Base-by-base conservation (phyloP, 192 early-diverging fungal genomes). In the Coemansia umbellata region DNA sequence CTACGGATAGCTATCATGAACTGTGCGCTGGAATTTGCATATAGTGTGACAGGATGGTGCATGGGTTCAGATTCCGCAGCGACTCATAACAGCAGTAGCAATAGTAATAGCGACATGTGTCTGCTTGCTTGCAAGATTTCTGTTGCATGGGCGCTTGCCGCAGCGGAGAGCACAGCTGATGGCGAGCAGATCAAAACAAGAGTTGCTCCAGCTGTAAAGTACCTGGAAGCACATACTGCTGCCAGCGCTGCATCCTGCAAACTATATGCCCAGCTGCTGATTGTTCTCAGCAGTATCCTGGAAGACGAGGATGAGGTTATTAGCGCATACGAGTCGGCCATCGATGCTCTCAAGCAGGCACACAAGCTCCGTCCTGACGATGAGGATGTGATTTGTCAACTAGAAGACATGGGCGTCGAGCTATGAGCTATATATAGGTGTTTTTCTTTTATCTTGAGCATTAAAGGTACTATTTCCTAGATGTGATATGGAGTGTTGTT, bases 81-180 rank as follows among this genome's bases (percentile, higher is more conserved):
- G 19, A 5, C 27, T 10, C n/a, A n/a, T n/a, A n/a, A 14, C 23
- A n/a, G 8, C 23, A 23, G 21, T 22, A 18, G 6, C 10, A 42
- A 13, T 19, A 28, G 31, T 11, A 8, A 17, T 35, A 28, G 50
- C 11, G 45, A 42, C 24, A 27, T 37, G 21, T 47, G 41, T 22
- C 27, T 44, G 26, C 33, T 37, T 17, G 60, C 55, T 2, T 50
- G 51, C 17, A 75, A 77, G 30, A 63, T 69, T 18, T 36, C 81
- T 6, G 79, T 83, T 28, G 78, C 80, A 44, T 80, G 81, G 75
- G 80, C 85, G 5, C 60, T 85, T 37, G 80, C 81, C 2, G 65
- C 67, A 1, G 74, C 75, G 0, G 79, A 74, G 30, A 52, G 62
- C 7, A 53, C 73, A 18, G 75, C 69, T 0, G 58, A 74, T 17